phyloP scores from a whole-genome alignment of 129 eudicot genomes.

The Tagetes erecta region DNA sequence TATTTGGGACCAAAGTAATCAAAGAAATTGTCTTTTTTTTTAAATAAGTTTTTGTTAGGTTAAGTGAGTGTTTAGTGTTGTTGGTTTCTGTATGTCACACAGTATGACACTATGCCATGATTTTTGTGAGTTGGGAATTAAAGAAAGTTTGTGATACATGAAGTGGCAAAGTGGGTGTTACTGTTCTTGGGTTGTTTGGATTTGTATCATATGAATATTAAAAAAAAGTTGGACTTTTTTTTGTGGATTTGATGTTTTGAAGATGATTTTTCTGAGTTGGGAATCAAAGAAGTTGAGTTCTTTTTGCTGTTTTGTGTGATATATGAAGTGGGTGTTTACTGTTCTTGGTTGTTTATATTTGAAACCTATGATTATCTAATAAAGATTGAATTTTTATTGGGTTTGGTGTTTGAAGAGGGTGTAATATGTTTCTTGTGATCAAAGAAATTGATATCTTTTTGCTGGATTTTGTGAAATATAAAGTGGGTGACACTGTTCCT shows the following conservation, averaged over 20 bases:
- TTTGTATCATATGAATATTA: not conserved
- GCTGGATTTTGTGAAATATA: constrained; percentile 9
- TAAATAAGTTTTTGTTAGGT: not conserved
- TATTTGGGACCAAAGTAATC: not conserved
- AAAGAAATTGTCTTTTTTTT: constrained; percentile 6
- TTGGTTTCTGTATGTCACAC: not conserved
- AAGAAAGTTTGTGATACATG: not conserved
- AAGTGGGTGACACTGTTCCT: constrained; percentile 25
- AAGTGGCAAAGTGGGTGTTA: constrained; percentile 29
- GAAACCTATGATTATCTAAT: not conserved
- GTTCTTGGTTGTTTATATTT: not conserved
- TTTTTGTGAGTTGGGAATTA: constrained; percentile 6
- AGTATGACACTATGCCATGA: not conserved
- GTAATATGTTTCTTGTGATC: not conserved
- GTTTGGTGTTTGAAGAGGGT: not conserved
- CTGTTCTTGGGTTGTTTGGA: constrained; percentile 9
- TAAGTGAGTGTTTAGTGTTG: not conserved
- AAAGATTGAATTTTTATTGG: constrained; percentile 15
- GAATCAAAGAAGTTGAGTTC: constrained; percentile 11
- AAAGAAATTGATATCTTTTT: constrained; percentile 13
- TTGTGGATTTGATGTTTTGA: not conserved
- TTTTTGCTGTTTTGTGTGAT: constrained; percentile 15
- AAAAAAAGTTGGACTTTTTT: constrained; percentile 2
- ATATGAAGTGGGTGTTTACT: constrained; percentile 23
- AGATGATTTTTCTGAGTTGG: constrained; percentile 7